Evolutionary conservation across 306 rosid species (phyloP).

Genomic region (Dicorynia guianensis): DNA sequence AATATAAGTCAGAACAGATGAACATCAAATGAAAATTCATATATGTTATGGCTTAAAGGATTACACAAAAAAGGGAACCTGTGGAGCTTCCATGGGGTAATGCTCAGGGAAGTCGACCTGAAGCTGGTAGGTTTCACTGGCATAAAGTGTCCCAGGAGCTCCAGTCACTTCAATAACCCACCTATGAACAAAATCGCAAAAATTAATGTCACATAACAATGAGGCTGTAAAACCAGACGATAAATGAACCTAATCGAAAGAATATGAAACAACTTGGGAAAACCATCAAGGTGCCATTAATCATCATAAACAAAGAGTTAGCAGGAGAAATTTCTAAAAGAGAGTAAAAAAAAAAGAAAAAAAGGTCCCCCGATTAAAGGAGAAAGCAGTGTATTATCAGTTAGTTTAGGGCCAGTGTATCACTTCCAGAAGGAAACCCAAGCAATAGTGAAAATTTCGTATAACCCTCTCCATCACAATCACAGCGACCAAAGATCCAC

Average conservation of each 20-base stretch:
- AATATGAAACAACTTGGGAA: neutral
- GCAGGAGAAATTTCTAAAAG: no score
- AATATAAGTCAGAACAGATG: conserved; percentile 37
- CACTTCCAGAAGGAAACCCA: neutral
- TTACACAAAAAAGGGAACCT: conserved; percentile 55
- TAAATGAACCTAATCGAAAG: conserved; percentile 15
- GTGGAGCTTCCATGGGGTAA: conserved; percentile 99
- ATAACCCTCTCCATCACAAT: neutral
- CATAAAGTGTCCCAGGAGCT: conserved; percentile 94
- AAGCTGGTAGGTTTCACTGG: conserved; percentile 93
- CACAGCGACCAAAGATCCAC: neutral
- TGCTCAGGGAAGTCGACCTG: conserved; percentile 99
- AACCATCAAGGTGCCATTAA: neutral
- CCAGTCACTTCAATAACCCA: conserved; percentile 99
- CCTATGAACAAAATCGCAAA: conserved; percentile 53
- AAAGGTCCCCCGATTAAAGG: neutral
- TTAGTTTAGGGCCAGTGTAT: neutral
- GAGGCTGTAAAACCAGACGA: conserved; percentile 6
- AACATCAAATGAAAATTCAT: conserved; percentile 33
- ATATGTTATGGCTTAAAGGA: neutral
- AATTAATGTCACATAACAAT: conserved; percentile 5
- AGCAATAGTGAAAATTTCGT: neutral
- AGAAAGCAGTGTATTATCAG: neutral
- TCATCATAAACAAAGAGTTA: neutral
- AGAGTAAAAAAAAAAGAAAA: no score